Evolutionary conservation across 768 basidiomycete species (phyloP).

Genomic region (Scleroderma citrinum): DNA sequence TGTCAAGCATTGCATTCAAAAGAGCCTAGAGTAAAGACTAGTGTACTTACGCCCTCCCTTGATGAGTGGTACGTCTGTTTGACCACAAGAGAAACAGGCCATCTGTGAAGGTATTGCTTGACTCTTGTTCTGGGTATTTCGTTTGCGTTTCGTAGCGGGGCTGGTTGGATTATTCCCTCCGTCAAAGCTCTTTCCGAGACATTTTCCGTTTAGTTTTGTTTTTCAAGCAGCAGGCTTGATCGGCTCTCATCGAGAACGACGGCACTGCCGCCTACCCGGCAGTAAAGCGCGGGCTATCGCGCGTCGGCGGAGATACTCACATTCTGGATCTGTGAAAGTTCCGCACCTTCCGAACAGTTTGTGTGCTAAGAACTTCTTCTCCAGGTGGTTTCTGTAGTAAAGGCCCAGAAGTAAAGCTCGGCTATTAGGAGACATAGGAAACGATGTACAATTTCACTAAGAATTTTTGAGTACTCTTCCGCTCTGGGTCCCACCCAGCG

Average conservation of each 20-base stretch:
- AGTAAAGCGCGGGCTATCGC: neutral
- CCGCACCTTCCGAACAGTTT: slow-evolving; percentile 48
- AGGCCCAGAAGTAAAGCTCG: neutral
- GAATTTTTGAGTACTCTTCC: slow-evolving; percentile 39
- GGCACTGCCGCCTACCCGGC: slow-evolving; percentile 37
- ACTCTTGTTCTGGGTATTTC: slow-evolving; percentile 29
- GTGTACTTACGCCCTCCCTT: slow-evolving; percentile 61
- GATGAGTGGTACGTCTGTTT: slow-evolving; percentile 69
- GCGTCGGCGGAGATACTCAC: slow-evolving; percentile 31
- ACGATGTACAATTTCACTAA: slow-evolving; percentile 40
- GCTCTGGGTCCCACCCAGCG: slow-evolving; percentile 59
- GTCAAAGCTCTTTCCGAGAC: slow-evolving; percentile 26
- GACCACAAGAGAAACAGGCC: slow-evolving; percentile 54
- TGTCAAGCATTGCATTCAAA: slow-evolving; percentile 18
- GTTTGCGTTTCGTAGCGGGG: slow-evolving; percentile 37
- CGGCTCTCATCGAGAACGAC: slow-evolving; percentile 47
- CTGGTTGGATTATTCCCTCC: slow-evolving; percentile 11
- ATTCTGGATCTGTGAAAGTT: slow-evolving; percentile 53
- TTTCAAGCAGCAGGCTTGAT: slow-evolving; percentile 49
- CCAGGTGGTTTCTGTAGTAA: slow-evolving; percentile 33
- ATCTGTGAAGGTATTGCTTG: slow-evolving; percentile 38
- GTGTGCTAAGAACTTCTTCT: slow-evolving; percentile 51
- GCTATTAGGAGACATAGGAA: neutral
- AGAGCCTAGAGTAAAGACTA: neutral
- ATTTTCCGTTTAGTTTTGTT: slow-evolving; percentile 33